Evolutionary conservation across 352 stramenopile genomes (phyloP).

Genomic region (Phytophthora sp.): DNA sequence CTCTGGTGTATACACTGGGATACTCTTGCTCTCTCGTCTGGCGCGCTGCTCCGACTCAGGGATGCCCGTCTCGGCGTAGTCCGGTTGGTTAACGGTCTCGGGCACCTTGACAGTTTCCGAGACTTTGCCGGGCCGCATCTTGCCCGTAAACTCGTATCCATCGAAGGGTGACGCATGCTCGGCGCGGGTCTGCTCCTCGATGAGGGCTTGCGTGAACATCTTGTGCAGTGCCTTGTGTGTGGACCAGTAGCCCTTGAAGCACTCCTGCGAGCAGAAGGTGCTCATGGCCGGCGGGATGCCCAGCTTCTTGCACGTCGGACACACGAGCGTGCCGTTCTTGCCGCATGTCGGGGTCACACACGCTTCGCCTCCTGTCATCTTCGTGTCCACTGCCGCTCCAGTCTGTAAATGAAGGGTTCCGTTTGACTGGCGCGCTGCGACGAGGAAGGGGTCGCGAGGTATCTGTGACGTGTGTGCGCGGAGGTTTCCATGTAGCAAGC

Average conservation of each 20-base stretch:
- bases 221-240: slow-evolving; percentile 97
- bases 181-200: slow-evolving; percentile 38
- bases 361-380: slow-evolving; percentile 27
- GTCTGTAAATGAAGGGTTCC: slow-evolving; percentile 9
- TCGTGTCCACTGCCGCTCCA: slow-evolving; percentile 2
- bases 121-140: slow-evolving; percentile 82
- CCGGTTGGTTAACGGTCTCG: slow-evolving; percentile 78
- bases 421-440: slow-evolving; percentile 1
- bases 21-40: slow-evolving; percentile 55
- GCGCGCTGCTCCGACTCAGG: slow-evolving; percentile 66
- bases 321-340: slow-evolving; percentile 87
- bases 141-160: slow-evolving; percentile 85
- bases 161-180: slow-evolving; percentile 50
- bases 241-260: slow-evolving; percentile 96
- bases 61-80: slow-evolving; percentile 90
- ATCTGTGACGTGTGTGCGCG: slow-evolving; percentile 20
- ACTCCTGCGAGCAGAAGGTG: slow-evolving; percentile 95
- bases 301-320: slow-evolving; percentile 92
- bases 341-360: slow-evolving; percentile 80
- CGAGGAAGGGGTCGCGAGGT: slow-evolving; percentile 3
- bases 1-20: slow-evolving; percentile 92
- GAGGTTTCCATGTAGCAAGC: slow-evolving; percentile 8
- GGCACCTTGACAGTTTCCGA: slow-evolving; percentile 79
- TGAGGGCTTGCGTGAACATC: slow-evolving; percentile 79
- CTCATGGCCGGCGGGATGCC: slow-evolving; percentile 84